Evolutionary conservation across 495 filamentous ascomycete genomes (phyloP).

Genomic region (Lasiosphaeris hirsuta): DNA sequence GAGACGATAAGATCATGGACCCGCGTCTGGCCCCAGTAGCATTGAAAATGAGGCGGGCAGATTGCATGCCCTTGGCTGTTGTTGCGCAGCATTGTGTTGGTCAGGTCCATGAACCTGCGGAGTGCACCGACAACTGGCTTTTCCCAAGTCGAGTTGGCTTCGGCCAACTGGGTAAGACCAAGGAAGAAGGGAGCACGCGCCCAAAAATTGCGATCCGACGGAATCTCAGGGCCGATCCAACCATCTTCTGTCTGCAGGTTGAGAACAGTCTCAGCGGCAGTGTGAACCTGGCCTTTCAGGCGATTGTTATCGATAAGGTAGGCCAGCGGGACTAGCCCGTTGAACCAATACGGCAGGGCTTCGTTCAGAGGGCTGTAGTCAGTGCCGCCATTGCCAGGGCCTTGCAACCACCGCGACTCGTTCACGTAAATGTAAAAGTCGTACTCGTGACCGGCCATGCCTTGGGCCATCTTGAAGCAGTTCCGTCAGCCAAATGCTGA

Average conservation of each 20-base stretch:
- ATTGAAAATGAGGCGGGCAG: constrained; percentile 17
- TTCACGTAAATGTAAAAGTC: constrained; percentile 60
- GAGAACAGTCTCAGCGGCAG: constrained; percentile 49
- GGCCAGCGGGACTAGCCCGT: constrained; percentile 61
- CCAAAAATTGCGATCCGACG: constrained; percentile 49
- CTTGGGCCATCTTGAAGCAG: constrained; percentile 41
- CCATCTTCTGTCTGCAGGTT: constrained; percentile 53
- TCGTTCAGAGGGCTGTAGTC: constrained; percentile 62
- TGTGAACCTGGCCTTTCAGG: constrained; percentile 51
- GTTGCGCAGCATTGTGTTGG: constrained; percentile 40
- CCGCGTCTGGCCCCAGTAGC: constrained; percentile 24
- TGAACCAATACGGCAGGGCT: constrained; percentile 65
- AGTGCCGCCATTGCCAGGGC: constrained; percentile 35
- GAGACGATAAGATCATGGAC: constrained; percentile 33
- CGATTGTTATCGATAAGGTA: constrained; percentile 53
- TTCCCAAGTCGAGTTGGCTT: constrained; percentile 41
- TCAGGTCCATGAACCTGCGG: constrained; percentile 36
- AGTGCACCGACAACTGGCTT: constrained; percentile 35
- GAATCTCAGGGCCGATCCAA: constrained; percentile 59
- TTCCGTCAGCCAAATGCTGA: background rate
- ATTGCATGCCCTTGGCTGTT: constrained; percentile 18
- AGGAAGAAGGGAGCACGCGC: constrained; percentile 48
- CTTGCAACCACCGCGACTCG: constrained; percentile 48
- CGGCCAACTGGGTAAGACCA: constrained; percentile 40
- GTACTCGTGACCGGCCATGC: constrained; percentile 57